phyloP scores from a whole-genome alignment of 2,329 filamentous ascomycete species.

The Colletotrichum incanum region DNA sequence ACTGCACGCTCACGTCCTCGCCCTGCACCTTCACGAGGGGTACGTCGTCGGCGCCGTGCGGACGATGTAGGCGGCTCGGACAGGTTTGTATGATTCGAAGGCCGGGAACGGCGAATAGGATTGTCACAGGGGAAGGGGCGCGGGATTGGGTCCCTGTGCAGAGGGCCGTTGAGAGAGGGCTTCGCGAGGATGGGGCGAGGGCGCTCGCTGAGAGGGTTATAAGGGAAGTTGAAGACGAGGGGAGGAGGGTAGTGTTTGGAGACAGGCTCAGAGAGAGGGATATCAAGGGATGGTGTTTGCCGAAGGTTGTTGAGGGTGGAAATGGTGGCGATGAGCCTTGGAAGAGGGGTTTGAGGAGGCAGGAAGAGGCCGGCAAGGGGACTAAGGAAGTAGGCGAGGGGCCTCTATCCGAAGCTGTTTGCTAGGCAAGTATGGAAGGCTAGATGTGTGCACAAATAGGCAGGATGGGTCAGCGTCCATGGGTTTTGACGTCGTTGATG shows the following conservation, averaged over 20 bases:
- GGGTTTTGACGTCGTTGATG: too few species aligned
- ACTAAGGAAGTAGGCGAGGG: too few species aligned
- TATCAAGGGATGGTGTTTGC: slow-evolving; percentile 18
- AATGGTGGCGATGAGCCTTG: neutral
- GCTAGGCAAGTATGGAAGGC: too few species aligned
- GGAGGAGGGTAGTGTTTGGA: slow-evolving; percentile 18
- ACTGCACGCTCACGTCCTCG: slow-evolving; percentile 10
- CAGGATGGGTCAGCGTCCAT: neutral
- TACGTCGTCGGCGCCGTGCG: slow-evolving; percentile 6
- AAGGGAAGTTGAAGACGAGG: neutral
- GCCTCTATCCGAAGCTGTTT: neutral
- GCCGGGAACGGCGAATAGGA: neutral
- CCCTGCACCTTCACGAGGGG: slow-evolving; percentile 19
- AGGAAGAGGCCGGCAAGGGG: neutral
- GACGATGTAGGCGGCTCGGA: slow-evolving; percentile 9
- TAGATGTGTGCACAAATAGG: neutral
- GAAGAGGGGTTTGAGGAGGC: neutral
- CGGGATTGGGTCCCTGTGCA: neutral
- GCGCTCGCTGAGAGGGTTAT: slow-evolving; percentile 1
- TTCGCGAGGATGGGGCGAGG: slow-evolving; percentile 8
- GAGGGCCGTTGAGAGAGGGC: neutral
- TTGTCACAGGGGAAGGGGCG: neutral
- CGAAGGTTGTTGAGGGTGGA: neutral
- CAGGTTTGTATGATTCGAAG: slow-evolving; percentile 9
- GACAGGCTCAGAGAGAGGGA: slow-evolving; percentile 10